phyloP scores from a whole-genome alignment of 2,329 filamentous ascomycete species.

The Trichoderma pleuroti region DNA sequence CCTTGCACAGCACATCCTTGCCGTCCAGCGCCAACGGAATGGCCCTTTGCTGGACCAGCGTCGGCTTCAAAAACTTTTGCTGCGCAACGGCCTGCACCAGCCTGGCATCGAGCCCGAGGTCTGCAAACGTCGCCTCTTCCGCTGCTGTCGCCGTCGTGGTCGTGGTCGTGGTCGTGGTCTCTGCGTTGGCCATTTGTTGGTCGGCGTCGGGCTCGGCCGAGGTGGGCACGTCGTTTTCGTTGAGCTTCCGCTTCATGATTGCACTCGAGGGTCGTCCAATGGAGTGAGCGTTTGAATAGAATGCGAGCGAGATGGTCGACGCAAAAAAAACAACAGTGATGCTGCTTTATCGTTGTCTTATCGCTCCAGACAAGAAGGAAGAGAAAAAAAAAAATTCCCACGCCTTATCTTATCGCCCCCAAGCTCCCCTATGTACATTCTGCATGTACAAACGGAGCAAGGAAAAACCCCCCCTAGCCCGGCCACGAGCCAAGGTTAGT shows the following conservation, averaged over 20 bases:
- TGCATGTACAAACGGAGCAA: neutral
- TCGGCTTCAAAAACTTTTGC: constrained; percentile 80
- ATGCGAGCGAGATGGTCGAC: neutral
- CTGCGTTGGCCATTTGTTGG: constrained; percentile 24
- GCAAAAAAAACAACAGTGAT: neutral
- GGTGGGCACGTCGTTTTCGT: constrained; percentile 51
- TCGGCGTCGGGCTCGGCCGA: constrained; percentile 28
- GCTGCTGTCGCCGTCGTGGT: constrained; percentile 16
- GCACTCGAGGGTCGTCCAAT: neutral
- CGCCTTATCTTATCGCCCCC: constrained; percentile 10
- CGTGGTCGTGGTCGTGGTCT: constrained; percentile 8
- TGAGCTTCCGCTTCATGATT: constrained; percentile 59
- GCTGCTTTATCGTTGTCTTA: constrained; percentile 14
- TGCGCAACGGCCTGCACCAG: constrained; percentile 81
- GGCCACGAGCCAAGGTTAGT: neutral
- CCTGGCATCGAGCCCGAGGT: constrained; percentile 77
- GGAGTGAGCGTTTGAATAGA: neutral
- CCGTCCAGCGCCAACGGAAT: constrained; percentile 86
- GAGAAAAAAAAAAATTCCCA: constrained; percentile 10
- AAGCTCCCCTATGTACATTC: neutral
- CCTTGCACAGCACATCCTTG: constrained; percentile 84
- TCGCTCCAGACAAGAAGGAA: neutral
- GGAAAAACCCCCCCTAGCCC: neutral
- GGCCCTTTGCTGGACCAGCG: constrained; percentile 80
- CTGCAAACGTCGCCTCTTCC: constrained; percentile 60